phyloP scores from a whole-genome alignment of 2,329 filamentous ascomycete species.

The Stachybotrys chlorohalonatus region DNA sequence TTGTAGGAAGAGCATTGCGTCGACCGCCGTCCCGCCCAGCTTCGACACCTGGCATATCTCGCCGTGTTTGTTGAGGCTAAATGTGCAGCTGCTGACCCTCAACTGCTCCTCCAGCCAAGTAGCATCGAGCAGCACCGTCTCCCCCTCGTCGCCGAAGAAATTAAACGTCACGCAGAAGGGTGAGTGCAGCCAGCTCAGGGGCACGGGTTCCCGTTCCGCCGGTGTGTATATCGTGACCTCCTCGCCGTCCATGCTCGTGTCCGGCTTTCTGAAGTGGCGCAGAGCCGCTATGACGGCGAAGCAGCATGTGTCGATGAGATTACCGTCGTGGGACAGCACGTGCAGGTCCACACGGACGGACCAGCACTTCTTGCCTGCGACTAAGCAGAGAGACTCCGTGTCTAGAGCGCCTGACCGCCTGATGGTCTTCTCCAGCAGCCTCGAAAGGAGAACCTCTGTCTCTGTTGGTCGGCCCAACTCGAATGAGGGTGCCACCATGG shows the following conservation, averaged over 20 bases:
- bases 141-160: slow-evolving; percentile 67
- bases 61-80: slow-evolving; percentile 82
- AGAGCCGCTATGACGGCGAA: slow-evolving; percentile 81
- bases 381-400: slow-evolving; percentile 89
- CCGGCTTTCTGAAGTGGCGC: slow-evolving; percentile 84
- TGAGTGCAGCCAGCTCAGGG: slow-evolving; percentile 82
- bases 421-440: slow-evolving; percentile 87
- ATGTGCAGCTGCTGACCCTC: slow-evolving; percentile 61
- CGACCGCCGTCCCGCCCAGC: slow-evolving; percentile 72
- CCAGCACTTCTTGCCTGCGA: slow-evolving; percentile 88
- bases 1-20: slow-evolving; percentile 68
- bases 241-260: slow-evolving; percentile 79
- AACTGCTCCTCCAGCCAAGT: slow-evolving; percentile 69
- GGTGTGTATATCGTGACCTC: slow-evolving; percentile 75
- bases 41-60: slow-evolving; percentile 91
- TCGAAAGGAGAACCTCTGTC: slow-evolving; percentile 75
- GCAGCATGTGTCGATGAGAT: slow-evolving; percentile 77
- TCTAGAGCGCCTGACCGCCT: slow-evolving; percentile 87
- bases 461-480: slow-evolving; percentile 79
- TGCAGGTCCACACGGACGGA: slow-evolving; percentile 86
- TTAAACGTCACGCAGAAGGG: slow-evolving; percentile 88
- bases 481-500: slow-evolving; percentile 85
- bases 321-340: slow-evolving; percentile 83
- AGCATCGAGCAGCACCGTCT: slow-evolving; percentile 60
- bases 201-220: slow-evolving; percentile 81